Evolutionary conservation across 306 rosid genomes (phyloP).

Genomic region (Cucumis cinereus): DNA sequence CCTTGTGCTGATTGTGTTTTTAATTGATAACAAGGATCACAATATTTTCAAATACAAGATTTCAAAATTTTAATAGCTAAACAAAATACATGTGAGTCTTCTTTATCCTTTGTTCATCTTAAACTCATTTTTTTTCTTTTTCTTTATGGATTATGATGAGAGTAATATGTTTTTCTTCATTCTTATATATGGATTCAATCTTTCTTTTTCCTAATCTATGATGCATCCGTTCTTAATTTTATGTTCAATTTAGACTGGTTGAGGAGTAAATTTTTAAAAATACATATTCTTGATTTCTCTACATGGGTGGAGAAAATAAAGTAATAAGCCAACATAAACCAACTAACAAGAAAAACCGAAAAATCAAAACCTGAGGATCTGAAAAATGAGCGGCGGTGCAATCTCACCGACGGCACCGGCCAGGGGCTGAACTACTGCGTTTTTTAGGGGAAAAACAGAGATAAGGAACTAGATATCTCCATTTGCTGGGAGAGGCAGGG

Average conservation of each 20-base stretch:
- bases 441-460: background rate
- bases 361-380: background rate
- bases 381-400: background rate
- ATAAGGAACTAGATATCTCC: background rate
- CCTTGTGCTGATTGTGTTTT: no score
- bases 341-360: no score
- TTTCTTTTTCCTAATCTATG: background rate
- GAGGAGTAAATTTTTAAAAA: no score
- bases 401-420: background rate
- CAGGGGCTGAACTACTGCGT: background rate
- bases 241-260: background rate
- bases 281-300: no score
- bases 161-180: background rate
- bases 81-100: background rate
- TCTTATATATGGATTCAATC: background rate
- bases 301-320: no score
- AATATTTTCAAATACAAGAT: background rate
- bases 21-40: background rate
- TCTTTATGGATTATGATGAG: background rate
- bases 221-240: background rate
- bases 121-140: no score
- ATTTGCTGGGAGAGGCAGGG: background rate
- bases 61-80: background rate
- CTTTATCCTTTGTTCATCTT: background rate
- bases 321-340: no score